Evolutionary conservation across 495 filamentous ascomycete genomes (phyloP).

Genomic region (Aspergillus panamensis): DNA sequence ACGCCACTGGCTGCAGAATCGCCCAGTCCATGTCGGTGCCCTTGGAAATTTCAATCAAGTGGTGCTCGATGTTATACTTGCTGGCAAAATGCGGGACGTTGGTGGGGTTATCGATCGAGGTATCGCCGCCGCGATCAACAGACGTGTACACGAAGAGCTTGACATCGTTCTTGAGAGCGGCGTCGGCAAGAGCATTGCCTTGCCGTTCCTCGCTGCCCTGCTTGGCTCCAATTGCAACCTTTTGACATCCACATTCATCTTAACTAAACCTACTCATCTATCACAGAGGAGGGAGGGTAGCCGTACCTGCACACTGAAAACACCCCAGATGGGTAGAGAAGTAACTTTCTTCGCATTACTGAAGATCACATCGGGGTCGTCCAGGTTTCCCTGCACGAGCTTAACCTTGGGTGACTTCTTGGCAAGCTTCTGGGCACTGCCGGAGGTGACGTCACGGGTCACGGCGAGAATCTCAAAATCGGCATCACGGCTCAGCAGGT

Average conservation of each 20-base stretch:
- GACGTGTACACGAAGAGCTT: conserved; percentile 63
- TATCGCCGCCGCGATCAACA: conserved; percentile 64
- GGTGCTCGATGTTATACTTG: conserved; percentile 63
- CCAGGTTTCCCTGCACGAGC: conserved; percentile 56
- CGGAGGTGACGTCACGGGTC: conserved; percentile 57
- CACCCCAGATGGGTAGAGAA: conserved; percentile 47
- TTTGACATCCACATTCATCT: neutral
- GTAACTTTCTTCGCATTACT: conserved; percentile 38
- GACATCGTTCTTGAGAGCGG: conserved; percentile 53
- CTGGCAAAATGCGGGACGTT: conserved; percentile 57
- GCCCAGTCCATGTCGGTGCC: conserved; percentile 53
- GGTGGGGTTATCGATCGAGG: conserved; percentile 54
- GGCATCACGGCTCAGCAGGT: conserved; percentile 45
- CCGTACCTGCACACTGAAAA: conserved; percentile 47
- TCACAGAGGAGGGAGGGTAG: conserved; percentile 11
- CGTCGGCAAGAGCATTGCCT: conserved; percentile 60
- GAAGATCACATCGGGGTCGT: conserved; percentile 52
- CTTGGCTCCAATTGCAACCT: conserved; percentile 39
- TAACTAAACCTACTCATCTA: neutral
- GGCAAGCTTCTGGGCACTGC: conserved; percentile 50
- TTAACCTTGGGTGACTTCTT: conserved; percentile 44
- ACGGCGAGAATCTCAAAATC: conserved; percentile 64
- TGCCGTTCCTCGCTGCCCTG: conserved; percentile 54
- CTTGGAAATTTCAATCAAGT: conserved; percentile 48
- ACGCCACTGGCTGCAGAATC: conserved; percentile 61